phyloP scores from a whole-genome alignment of 2,329 filamentous ascomycete species.

The Fusarium brevicatenulatum region DNA sequence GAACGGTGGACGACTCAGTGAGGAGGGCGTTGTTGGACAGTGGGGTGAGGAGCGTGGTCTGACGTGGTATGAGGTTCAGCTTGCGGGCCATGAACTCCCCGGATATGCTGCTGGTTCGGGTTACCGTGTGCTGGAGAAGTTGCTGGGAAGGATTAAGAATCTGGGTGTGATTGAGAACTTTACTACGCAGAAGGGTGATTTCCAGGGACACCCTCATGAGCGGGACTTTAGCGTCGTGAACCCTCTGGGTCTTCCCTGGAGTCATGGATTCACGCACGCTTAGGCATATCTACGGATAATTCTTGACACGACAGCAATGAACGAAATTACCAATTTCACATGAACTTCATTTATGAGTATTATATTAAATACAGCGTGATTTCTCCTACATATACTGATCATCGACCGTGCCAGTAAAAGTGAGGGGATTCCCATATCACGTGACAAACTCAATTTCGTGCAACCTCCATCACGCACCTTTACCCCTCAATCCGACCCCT shows the following conservation, averaged over 20 bases:
- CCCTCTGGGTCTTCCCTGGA: slow-evolving; percentile 2
- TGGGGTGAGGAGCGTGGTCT: slow-evolving; percentile 78
- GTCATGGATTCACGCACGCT: background rate
- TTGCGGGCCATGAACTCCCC: slow-evolving; percentile 66
- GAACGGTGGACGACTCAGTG: slow-evolving; percentile 60
- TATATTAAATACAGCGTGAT: no score
- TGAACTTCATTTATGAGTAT: no score
- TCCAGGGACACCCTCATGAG: slow-evolving; percentile 13
- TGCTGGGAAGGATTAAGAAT: slow-evolving; percentile 42
- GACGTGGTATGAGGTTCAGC: slow-evolving; percentile 74
- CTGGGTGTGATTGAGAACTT: slow-evolving; percentile 34
- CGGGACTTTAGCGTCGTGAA: background rate
- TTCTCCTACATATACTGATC: no score
- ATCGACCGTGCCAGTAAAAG: no score
- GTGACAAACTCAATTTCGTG: no score
- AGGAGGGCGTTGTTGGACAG: slow-evolving; percentile 74
- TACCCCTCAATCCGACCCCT: no score
- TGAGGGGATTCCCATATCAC: no score
- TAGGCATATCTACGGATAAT: background rate
- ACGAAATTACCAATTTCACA: no score
- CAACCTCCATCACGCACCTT: no score
- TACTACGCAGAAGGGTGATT: slow-evolving; percentile 39
- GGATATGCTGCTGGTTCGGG: slow-evolving; percentile 44
- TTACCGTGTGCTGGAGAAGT: slow-evolving; percentile 44
- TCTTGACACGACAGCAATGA: no score